Conservation (phyloP, 805 yeast genomes). For the Saccharomycopsis selenospora region DNA sequence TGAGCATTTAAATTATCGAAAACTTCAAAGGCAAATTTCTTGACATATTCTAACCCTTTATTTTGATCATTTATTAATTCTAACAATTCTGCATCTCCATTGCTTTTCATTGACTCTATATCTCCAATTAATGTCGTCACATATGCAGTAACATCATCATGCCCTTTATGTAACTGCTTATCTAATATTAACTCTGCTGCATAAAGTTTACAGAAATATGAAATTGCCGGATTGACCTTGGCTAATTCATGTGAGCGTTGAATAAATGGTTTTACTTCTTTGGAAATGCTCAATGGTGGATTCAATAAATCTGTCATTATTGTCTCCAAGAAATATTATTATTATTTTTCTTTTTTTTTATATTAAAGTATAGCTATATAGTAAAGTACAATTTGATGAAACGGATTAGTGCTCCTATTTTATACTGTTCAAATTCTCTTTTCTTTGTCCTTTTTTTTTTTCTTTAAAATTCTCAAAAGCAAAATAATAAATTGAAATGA, state of each 20-base stretch:
- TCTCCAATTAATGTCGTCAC: conserved; percentile 60
- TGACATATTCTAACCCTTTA: conserved; percentile 47
- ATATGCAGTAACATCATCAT: conserved; percentile 48
- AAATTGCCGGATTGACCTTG: conserved; percentile 52
- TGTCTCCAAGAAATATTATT: too few relatives aligned
- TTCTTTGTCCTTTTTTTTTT: too few relatives aligned
- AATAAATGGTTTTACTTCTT: conserved; percentile 40
- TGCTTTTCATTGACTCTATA: conserved; percentile 51
- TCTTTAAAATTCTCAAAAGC: too few relatives aligned
- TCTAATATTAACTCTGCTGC: conserved; percentile 68
- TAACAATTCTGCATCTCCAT: conserved; percentile 31
- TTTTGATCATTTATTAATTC: conserved; percentile 54
- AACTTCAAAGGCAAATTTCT: conserved; percentile 50
- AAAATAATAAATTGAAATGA: too few relatives aligned
- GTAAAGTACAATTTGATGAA: too few relatives aligned
- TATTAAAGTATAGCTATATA: too few relatives aligned
- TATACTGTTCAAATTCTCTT: too few relatives aligned
- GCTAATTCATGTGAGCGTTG: conserved; percentile 52
- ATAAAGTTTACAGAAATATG: conserved; percentile 66
- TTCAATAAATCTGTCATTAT: not conserved
- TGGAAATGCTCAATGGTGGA: conserved; percentile 29
- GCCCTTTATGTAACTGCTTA: conserved; percentile 49
- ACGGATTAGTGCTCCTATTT: too few relatives aligned
- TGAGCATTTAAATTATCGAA: conserved; percentile 48
- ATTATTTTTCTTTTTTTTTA: too few relatives aligned